Evolutionary conservation across 2,329 filamentous ascomycete species (phyloP), one percentile per base, ranked within the genome.

Genomic region (Sclerotinia minor): DNA sequence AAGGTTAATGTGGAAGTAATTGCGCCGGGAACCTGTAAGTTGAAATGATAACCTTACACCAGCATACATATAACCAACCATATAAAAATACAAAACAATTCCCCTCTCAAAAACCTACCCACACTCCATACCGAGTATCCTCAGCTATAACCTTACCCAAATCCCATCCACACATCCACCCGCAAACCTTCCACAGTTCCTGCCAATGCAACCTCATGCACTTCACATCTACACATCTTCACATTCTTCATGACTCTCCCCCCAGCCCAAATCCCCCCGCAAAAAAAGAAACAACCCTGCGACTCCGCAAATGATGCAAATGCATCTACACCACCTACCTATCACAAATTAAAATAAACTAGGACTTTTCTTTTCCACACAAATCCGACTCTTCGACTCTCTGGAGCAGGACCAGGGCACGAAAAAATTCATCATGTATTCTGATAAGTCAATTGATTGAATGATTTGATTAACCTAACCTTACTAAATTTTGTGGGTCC

Each of bases 301-400:
- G 71, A 5, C 63, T 74, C 50, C 69, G 71, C 17, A 75, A 75
- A 71, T 84, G 82, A 47, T 69, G 71, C 17, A 75, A 75, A 71
- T 84, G 82, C 77, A 84, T 84, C 70, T 84, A 82, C 73, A 80
- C 75, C 15, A 79, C 80, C 15, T 84, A n/a, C n/a, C n/a, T n/a
- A n/a, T n/a, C n/a, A n/a, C n/a, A n/a, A n/a, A n/a, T n/a, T n/a
- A n/a, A n/a, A n/a, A n/a, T n/a, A n/a, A n/a, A n/a, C n/a, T n/a
- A n/a, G n/a, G n/a, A n/a, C n/a, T n/a, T n/a, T n/a, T n/a, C n/a
- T n/a, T n/a, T n/a, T n/a, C n/a, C n/a, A n/a, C n/a, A n/a, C n/a
- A n/a, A n/a, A n/a, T n/a, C n/a, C n/a, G n/a, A n/a, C n/a, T n/a
- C n/a, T n/a, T n/a, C n/a, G n/a, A n/a, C n/a, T n/a, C n/a, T n/a